Evolutionary conservation across 2,329 filamentous ascomycete genomes (phyloP).

Genomic region (Stagonosporopsis vannaccii): DNA sequence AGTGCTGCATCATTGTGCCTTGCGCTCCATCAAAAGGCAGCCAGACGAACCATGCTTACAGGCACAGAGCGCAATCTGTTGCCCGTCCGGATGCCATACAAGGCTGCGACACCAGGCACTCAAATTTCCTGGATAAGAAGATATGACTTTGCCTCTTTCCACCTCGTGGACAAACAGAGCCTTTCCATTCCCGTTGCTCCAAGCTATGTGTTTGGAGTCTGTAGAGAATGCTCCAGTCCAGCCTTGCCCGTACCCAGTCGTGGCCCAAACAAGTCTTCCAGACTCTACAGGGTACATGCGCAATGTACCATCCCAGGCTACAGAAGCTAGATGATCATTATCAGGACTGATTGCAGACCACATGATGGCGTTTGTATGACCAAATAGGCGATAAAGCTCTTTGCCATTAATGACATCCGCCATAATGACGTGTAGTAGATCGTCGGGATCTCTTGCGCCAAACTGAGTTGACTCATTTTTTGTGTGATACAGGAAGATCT

Average conservation of each 20-base stretch:
- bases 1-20: conserved; percentile 31
- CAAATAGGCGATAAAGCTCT: conserved; percentile 27
- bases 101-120: conserved; percentile 30
- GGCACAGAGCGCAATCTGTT: conserved; percentile 31
- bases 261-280: conserved; percentile 31
- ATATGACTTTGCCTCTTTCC: conserved; percentile 21
- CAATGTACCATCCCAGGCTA: conserved; percentile 40
- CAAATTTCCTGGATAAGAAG: conserved; percentile 21
- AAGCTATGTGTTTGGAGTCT: conserved; percentile 34
- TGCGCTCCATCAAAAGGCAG: conserved; percentile 26
- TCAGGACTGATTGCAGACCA: conserved; percentile 39
- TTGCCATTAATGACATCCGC: conserved; percentile 27
- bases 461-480: conserved; percentile 22
- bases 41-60: conserved; percentile 33
- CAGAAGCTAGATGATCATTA: conserved; percentile 28
- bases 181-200: conserved; percentile 27
- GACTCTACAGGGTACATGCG: conserved; percentile 34
- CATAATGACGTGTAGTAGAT: conserved; percentile 27
- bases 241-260: conserved; percentile 25
- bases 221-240: conserved; percentile 39
- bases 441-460: conserved; percentile 12
- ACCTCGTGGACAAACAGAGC: conserved; percentile 30
- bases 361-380: conserved; percentile 38
- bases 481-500: conserved; percentile 25
- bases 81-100: conserved; percentile 34